A percentile compares a stretch with the other conserved stretches of the same genome.
Conservation (phyloP, 768 basidiomycete genomes). For the Tulasnella sp. region DNA sequence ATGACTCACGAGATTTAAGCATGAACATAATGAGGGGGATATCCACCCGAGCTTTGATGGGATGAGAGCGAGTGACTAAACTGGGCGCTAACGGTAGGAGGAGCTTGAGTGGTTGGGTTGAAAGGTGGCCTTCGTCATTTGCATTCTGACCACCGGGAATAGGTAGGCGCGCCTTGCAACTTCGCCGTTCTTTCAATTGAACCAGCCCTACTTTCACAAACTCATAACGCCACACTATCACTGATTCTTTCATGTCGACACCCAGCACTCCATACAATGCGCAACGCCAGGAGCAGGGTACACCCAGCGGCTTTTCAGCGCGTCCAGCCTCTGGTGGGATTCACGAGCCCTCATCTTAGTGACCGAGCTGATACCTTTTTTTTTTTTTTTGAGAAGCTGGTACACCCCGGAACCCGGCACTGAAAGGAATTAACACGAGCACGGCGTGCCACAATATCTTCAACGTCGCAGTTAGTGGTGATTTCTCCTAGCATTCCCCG, state of each 20-base stretch:
- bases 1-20: constrained; percentile 26
- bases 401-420: background rate
- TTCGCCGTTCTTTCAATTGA: constrained; percentile 3
- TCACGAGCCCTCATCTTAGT: background rate
- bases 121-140: background rate
- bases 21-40: constrained; percentile 23
- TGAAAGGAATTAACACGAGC: background rate
- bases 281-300: background rate
- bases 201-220: background rate
- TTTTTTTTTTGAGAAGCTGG: no score
- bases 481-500: background rate
- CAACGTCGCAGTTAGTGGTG: background rate
- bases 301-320: background rate
- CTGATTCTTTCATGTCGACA: background rate
- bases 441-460: background rate
- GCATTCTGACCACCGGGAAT: background rate
- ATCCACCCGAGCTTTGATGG: background rate
- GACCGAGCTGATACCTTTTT: constrained; percentile 10
- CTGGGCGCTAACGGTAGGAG: background rate
- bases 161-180: background rate
- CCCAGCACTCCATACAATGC: background rate
- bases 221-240: background rate
- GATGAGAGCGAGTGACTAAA: background rate
- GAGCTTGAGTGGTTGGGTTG: background rate
- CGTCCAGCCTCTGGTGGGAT: background rate